phyloP scores from a whole-genome alignment of 2,329 filamentous ascomycete species.

The Aureobasidium mangrovei region DNA sequence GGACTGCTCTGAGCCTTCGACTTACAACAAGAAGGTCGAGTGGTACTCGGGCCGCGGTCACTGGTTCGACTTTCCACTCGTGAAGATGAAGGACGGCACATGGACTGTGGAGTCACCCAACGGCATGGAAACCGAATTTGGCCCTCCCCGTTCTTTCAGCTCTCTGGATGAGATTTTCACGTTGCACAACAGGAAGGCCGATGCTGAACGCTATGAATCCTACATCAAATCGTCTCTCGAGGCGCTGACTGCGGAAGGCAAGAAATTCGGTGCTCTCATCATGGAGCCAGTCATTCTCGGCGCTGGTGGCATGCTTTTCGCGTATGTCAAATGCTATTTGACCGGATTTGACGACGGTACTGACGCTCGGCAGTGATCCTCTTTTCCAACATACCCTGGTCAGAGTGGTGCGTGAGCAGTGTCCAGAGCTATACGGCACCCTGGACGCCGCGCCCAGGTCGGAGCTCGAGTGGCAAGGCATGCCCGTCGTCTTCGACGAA shows the following conservation, averaged over 20 bases:
- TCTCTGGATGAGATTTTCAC: conserved; percentile 54
- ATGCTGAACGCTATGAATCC: conserved; percentile 46
- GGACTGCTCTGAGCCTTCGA: conserved; percentile 71
- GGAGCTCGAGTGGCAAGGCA: conserved; percentile 52
- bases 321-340: conserved; percentile 40
- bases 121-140: conserved; percentile 40
- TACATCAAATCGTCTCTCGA: conserved; percentile 52
- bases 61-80: conserved; percentile 72
- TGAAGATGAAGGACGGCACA: conserved; percentile 55
- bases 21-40: conserved; percentile 73
- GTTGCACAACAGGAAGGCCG: conserved; percentile 36
- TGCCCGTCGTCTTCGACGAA: conserved; percentile 76
- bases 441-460: background rate
- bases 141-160: conserved; percentile 35
- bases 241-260: conserved; percentile 46
- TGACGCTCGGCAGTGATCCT: conserved; percentile 50
- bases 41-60: conserved; percentile 72
- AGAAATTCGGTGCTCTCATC: conserved; percentile 66
- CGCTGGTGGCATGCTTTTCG: conserved; percentile 75
- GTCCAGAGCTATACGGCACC: conserved; percentile 8
- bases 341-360: background rate
- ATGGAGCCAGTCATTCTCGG: conserved; percentile 75
- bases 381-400: conserved; percentile 69
- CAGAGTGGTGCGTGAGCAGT: conserved; percentile 49
- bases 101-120: conserved; percentile 57